Conservation (phyloP, 2,329 filamentous ascomycete genomes). For the Didymella arachidicola region DNA sequence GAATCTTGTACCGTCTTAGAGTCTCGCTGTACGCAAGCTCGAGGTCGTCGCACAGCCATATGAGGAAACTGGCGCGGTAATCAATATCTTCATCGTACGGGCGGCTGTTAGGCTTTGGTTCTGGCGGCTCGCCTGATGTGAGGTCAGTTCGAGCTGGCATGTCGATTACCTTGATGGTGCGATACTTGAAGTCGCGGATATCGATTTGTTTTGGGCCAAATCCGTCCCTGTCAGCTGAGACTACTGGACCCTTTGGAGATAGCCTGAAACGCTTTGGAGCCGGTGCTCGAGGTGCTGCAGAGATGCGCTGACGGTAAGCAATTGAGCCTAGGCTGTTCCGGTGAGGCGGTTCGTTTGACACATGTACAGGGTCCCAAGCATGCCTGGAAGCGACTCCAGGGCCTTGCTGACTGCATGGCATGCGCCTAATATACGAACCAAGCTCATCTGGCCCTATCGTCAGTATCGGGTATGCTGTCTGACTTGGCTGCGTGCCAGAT, state of each 20-base stretch:
- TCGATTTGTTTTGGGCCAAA: background rate
- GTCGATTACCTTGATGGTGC: conserved; percentile 26
- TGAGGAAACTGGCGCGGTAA: conserved; percentile 22
- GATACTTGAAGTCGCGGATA: conserved; percentile 17
- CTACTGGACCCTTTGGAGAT: background rate
- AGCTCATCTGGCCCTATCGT: background rate
- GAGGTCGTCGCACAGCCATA: conserved; percentile 25
- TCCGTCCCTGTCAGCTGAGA: background rate
- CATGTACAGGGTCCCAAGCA: background rate
- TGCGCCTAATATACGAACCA: background rate
- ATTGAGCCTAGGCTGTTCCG: no score
- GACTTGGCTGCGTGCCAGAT: background rate
- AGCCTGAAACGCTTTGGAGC: background rate
- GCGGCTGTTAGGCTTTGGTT: conserved; percentile 6
- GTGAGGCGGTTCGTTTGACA: background rate
- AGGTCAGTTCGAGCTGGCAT: conserved; percentile 21
- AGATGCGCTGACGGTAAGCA: conserved; percentile 22
- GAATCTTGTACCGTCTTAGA: conserved; percentile 13
- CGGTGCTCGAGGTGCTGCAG: background rate
- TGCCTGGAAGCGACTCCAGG: background rate
- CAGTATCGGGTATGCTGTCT: background rate
- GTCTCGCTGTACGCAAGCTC: conserved; percentile 20
- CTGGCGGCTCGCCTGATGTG: conserved; percentile 12
- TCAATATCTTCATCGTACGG: conserved; percentile 26
- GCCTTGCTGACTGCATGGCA: background rate